Percentiles rank a stretch among this genome's conserved stretches.
Evolutionary conservation across 495 filamentous ascomycete species (phyloP).

Genomic region (Xylaria telfairii): DNA sequence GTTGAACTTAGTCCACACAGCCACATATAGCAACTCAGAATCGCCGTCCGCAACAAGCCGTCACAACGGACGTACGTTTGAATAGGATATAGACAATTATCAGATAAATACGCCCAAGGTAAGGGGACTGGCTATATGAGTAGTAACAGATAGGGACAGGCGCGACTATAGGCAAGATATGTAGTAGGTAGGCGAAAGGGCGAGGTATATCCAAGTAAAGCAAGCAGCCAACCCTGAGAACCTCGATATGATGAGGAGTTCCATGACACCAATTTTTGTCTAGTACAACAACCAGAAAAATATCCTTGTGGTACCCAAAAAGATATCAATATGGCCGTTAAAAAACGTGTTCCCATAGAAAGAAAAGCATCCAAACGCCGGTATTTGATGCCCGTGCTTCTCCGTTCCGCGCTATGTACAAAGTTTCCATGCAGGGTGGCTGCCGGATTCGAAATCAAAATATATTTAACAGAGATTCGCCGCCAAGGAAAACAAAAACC

Average conservation of each 20-base stretch:
- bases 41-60: not conserved
- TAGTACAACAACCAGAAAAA: slow-evolving; percentile 17
- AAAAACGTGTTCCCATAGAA: not conserved
- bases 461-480: slow-evolving; percentile 4
- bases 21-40: not conserved
- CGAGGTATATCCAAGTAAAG: slow-evolving; percentile 18
- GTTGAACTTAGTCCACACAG: not conserved
- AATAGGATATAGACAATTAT: not conserved
- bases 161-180: not conserved
- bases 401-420: slow-evolving; percentile 32
- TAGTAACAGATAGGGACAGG: slow-evolving; percentile 14
- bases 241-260: not conserved
- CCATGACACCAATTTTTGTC: slow-evolving; percentile 19
- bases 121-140: not conserved
- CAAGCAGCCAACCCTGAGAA: not conserved
- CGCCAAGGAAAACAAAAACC: not conserved
- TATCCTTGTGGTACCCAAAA: slow-evolving; percentile 9
- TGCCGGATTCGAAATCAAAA: slow-evolving; percentile 23
- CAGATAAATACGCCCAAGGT: not conserved
- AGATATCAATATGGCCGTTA: not conserved
- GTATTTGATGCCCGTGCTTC: slow-evolving; percentile 21
- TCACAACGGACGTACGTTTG: not conserved
- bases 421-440: slow-evolving; percentile 21
- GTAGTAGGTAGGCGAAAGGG: slow-evolving; percentile 5
- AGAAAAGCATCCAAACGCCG: slow-evolving; percentile 17